Evolutionary conservation across 2,329 filamentous ascomycete genomes (phyloP).

Genomic region (Myriosclerotinia curreyana): DNA sequence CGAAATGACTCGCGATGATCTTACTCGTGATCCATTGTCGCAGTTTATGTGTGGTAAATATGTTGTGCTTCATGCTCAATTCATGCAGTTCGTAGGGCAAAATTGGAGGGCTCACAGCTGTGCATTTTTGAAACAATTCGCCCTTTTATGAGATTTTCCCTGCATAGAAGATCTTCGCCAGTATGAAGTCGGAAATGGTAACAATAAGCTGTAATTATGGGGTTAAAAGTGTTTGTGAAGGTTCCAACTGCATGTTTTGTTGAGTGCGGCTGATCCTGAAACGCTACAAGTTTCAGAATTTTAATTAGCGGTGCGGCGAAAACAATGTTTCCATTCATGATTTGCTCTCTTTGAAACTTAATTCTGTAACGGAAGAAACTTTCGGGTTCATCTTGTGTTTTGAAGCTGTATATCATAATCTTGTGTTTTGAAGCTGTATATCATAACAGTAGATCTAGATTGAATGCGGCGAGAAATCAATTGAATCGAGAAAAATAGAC

Average conservation of each 20-base stretch:
- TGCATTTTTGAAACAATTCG: conserved; percentile 23
- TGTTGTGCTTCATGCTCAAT: background rate
- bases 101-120: conserved; percentile 21
- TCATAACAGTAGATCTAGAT: background rate
- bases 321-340: background rate
- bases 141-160: conserved; percentile 9
- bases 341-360: background rate
- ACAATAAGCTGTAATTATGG: background rate
- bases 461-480: background rate
- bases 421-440: background rate
- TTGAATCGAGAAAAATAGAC: background rate
- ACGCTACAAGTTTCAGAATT: background rate
- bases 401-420: background rate
- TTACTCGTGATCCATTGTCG: background rate
- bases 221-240: background rate
- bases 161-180: background rate
- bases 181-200: background rate
- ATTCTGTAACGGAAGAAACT: background rate
- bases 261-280: conserved; percentile 9
- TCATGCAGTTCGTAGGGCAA: conserved; percentile 21
- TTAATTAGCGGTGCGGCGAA: background rate
- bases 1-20: background rate
- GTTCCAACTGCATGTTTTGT: background rate
- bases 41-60: conserved; percentile 8
- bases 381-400: background rate